Evolutionary conservation across 495 filamentous ascomycete species (phyloP).

Genomic region (Penicillium coprophilum): DNA sequence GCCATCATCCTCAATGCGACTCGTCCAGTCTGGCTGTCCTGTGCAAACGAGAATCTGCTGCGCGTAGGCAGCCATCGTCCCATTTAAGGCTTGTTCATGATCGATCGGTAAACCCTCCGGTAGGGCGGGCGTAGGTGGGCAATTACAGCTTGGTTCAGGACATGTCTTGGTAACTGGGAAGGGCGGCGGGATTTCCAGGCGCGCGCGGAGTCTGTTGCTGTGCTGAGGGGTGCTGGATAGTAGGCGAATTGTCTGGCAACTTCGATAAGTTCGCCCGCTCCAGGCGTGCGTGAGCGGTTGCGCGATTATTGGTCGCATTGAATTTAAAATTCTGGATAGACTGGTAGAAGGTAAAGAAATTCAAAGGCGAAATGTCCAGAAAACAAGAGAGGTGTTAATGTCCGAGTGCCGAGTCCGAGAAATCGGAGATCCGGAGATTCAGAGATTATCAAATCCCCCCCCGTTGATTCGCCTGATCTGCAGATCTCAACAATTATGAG

Average conservation of each 20-base stretch:
- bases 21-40: slow-evolving; percentile 75
- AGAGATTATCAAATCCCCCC: slow-evolving; percentile 9
- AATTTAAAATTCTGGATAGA: slow-evolving; percentile 4
- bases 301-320: slow-evolving; percentile 8
- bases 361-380: neutral
- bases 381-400: neutral
- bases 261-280: slow-evolving; percentile 13
- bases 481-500: no score
- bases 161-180: slow-evolving; percentile 58
- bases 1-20: slow-evolving; percentile 65
- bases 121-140: slow-evolving; percentile 61
- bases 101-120: slow-evolving; percentile 77
- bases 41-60: slow-evolving; percentile 84
- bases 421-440: slow-evolving; percentile 10
- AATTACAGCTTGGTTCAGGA: slow-evolving; percentile 69
- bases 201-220: slow-evolving; percentile 26
- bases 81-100: slow-evolving; percentile 61
- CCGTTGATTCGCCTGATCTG: slow-evolving; percentile 7
- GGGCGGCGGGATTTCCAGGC: slow-evolving; percentile 42
- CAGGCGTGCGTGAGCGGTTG: slow-evolving; percentile 23
- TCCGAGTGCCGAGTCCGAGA: slow-evolving; percentile 7
- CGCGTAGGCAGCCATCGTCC: slow-evolving; percentile 74
- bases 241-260: slow-evolving; percentile 14
- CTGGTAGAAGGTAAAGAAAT: neutral
- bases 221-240: slow-evolving; percentile 29